Evolutionary conservation across 2,329 filamentous ascomycete species (phyloP).

Genomic region (Pseudocercospora musae): DNA sequence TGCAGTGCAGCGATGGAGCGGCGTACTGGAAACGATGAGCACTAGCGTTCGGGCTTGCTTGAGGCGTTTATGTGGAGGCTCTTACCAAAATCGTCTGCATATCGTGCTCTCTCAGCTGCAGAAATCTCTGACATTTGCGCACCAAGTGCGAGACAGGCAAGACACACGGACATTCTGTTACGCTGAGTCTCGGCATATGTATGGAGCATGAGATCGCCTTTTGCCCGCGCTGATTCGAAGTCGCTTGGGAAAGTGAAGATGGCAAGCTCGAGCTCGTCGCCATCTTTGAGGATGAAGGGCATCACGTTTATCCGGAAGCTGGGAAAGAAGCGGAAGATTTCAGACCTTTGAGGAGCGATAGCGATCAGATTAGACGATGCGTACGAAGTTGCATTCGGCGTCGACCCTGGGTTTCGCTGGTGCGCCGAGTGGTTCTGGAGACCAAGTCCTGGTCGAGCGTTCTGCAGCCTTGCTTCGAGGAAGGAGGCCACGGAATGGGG

Average conservation of each 20-base stretch:
- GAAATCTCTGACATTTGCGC: background rate
- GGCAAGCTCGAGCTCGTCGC: background rate
- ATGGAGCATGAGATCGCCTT: background rate
- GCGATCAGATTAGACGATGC: background rate
- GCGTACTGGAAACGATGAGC: background rate
- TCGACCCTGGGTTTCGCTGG: background rate
- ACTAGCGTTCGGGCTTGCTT: no score
- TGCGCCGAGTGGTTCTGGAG: background rate
- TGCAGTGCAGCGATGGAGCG: background rate
- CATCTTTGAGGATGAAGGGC: background rate
- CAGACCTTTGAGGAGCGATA: background rate
- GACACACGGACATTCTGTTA: background rate
- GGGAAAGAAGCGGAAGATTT: background rate
- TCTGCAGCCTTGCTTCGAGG: background rate
- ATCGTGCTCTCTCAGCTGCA: background rate
- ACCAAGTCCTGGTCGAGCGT: background rate
- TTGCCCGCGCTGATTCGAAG: background rate
- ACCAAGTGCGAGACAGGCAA: background rate
- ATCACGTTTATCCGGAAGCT: background rate
- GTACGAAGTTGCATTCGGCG: background rate
- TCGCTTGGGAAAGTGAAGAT: background rate
- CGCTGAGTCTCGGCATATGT: background rate
- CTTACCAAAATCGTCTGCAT: background rate
- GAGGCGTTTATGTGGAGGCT: background rate
- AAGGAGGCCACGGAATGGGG: background rate